Base-by-base conservation (phyloP, 202 grass and related monocot species). In the Carex arenaria region DNA sequence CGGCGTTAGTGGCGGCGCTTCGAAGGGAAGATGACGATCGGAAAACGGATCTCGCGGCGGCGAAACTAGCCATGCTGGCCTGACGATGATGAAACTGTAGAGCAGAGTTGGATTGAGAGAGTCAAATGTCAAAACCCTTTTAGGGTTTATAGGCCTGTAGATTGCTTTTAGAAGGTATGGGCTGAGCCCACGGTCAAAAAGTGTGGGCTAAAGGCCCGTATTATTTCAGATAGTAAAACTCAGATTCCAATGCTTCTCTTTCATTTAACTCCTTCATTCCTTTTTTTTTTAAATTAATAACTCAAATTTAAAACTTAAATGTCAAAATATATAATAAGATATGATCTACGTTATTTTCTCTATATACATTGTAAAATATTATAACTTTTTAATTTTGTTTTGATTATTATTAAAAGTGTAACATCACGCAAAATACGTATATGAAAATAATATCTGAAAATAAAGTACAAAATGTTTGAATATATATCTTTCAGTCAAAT, bases 1-100 rank as follows among this genome's bases (percentile, higher is more conserved):
- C 71, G 3, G 85, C 61, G 18, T 82, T 90, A 10, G 76, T 71
- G 1, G 85, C 86, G 2, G 88, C 73, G 38, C 63, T 28, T 0
- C 89, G 82, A 12, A 97, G 67, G 17, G 87, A 91, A 14, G 87
- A 61, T 34, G 85, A 84, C 23, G 84, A 91, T 64, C 87, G 87
- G 62, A 97, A 79, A 71, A 91, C 82, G 42, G 93, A 90, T 89
- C 90, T 93, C 76, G 89, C 93, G 43, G 85, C 89, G 78, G 88
- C 57, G 64, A 80, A 67, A 72, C 74, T 67, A 67, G 84, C 89
- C 85, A 91, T 91, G 87, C 74, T 64, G 84, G 55, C 72, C 54
- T 47, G 26, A 83, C 14, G 10, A 67, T 32, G 73, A 5, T 40
- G 4, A 40, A 40, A 67, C 26, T 20, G 72, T 22, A n/a, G 36